Evolutionary conservation across 2,329 filamentous ascomycete species (phyloP).

Genomic region (Sclerotinia sclerotiorum): DNA sequence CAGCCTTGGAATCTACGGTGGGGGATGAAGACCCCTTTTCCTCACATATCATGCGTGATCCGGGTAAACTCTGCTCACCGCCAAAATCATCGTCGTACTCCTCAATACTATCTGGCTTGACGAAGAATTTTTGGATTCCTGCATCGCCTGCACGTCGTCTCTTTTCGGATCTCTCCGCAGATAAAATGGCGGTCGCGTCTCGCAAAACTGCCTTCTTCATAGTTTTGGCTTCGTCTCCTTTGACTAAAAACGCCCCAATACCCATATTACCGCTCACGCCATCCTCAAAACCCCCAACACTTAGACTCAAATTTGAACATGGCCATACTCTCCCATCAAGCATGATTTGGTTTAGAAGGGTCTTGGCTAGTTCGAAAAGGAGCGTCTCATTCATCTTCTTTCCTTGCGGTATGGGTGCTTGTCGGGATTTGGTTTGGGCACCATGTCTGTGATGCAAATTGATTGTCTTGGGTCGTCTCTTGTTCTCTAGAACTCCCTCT

Average conservation of each 20-base stretch:
- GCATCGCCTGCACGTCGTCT: slow-evolving; percentile 35
- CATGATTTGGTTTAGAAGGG: slow-evolving; percentile 73
- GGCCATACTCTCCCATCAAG: slow-evolving; percentile 82
- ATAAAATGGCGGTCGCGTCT: slow-evolving; percentile 25
- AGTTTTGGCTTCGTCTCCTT: slow-evolving; percentile 64
- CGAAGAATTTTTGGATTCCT: slow-evolving; percentile 39
- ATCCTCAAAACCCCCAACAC: slow-evolving; percentile 90
- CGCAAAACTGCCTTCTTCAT: slow-evolving; percentile 43
- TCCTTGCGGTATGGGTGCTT: slow-evolving; percentile 73
- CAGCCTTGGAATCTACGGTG: slow-evolving; percentile 19
- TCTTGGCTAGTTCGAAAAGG: slow-evolving; percentile 74
- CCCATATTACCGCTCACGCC: slow-evolving; percentile 79
- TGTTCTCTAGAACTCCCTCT: slow-evolving; percentile 85
- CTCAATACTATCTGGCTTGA: slow-evolving; percentile 34
- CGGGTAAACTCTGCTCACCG: slow-evolving; percentile 33
- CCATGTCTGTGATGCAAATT: slow-evolving; percentile 79
- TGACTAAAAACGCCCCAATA: slow-evolving; percentile 83
- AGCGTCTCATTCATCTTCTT: slow-evolving; percentile 68
- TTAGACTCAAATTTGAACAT: slow-evolving; percentile 84
- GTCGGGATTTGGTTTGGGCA: slow-evolving; percentile 71
- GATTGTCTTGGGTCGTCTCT: slow-evolving; percentile 79
- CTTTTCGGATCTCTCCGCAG: slow-evolving; percentile 38
- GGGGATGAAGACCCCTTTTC: slow-evolving; percentile 23
- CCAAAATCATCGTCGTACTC: slow-evolving; percentile 38
- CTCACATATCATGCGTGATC: slow-evolving; percentile 25